Base-by-base conservation (phyloP, 176 grass and related monocot genomes). In the Musa beccarii region DNA sequence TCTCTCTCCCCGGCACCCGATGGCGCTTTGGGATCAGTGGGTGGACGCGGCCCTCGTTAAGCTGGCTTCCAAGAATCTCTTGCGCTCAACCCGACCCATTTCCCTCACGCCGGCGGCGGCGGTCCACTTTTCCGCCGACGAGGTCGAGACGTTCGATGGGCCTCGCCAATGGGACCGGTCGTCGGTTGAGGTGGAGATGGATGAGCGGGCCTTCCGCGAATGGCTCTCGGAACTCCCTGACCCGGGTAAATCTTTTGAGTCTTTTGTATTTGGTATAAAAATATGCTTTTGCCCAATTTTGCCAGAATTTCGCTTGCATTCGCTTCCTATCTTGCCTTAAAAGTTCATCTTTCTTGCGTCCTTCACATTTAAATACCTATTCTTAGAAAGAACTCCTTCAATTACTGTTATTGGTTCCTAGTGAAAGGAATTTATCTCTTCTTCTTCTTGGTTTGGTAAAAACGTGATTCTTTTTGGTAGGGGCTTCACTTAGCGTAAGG, bases 211-310 rank as follows among this genome's bases (percentile, higher is more conserved):
- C 43, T 56, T 98, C 49, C 75, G 11, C 10, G 63, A 93, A 62
- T 98, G 94, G 94, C 84, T 98, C 6, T 64, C 88, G 0, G 90
- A 98, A 76, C 90, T 89, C 82, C 63, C 69, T 54, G 22, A 5
- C 54, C 65, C 11, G 3, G 53, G 43, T 80, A 69, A 14, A 0
- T 51, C 9, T 14, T 12, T 11, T 17, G 50, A 79, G 17, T 8
- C 19, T 13, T 63, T 53, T 13, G 3, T 9, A 50, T 69, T 69
- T 19, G 28, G 66, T 17, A 19, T 0, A 49, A 10, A 50, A 21
- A 2, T 20, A 51, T 19, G 15, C 10, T 70, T 69, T 10, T 70
- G 16, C 9, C 68, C 49, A 15, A 66, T 11, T 70, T 2, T 11
- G 51, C 26, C 13, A 50, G 67, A 34, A 34, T 50, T 69, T 69